A percentile compares a stretch with the other conserved stretches of the same genome.
Conservation (phyloP, 2,329 filamentous ascomycete species). For the Claviceps sorghi region DNA sequence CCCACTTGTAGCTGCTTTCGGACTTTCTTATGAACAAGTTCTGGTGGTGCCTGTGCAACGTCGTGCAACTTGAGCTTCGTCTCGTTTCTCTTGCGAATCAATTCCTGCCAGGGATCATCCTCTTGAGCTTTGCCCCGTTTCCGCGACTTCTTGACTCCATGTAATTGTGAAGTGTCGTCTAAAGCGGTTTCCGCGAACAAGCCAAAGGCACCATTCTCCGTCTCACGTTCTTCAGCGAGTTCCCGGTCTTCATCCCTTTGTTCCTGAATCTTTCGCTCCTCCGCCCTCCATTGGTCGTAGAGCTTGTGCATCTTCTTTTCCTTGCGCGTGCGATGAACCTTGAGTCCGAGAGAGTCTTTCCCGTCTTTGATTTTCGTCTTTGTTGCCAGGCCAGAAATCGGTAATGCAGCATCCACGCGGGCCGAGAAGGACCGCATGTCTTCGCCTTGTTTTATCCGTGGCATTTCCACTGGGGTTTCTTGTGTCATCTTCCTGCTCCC, state of each 20-base stretch:
- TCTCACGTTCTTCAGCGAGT: slow-evolving; percentile 46
- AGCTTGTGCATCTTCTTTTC: slow-evolving; percentile 72
- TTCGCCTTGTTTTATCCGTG: slow-evolving; percentile 72
- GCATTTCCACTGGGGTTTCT: slow-evolving; percentile 23
- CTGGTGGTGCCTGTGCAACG: slow-evolving; percentile 62
- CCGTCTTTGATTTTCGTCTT: slow-evolving; percentile 42
- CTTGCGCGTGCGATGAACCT: slow-evolving; percentile 61
- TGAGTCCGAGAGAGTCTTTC: slow-evolving; percentile 49
- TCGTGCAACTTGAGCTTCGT: slow-evolving; percentile 36
- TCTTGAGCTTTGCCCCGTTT: slow-evolving; percentile 38
- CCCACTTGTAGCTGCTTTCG: slow-evolving; percentile 19
- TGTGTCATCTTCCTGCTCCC: slow-evolving; percentile 10
- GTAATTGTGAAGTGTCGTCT: slow-evolving; percentile 28
- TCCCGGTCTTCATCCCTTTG: slow-evolving; percentile 52
- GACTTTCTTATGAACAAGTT: slow-evolving; percentile 44
- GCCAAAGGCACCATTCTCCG: slow-evolving; percentile 41
- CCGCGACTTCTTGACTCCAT: slow-evolving; percentile 11
- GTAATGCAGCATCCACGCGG: slow-evolving; percentile 73
- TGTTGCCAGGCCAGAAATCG: slow-evolving; percentile 54
- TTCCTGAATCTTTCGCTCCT: slow-evolving; percentile 48
- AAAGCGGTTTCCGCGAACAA: slow-evolving; percentile 20
- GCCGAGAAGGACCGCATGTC: slow-evolving; percentile 65
- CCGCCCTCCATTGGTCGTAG: slow-evolving; percentile 62
- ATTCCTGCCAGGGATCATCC: slow-evolving; percentile 59
- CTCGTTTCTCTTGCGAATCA: slow-evolving; percentile 53